Base-by-base conservation (phyloP, 2,329 filamentous ascomycete genomes). In the Didymella pomorum region DNA sequence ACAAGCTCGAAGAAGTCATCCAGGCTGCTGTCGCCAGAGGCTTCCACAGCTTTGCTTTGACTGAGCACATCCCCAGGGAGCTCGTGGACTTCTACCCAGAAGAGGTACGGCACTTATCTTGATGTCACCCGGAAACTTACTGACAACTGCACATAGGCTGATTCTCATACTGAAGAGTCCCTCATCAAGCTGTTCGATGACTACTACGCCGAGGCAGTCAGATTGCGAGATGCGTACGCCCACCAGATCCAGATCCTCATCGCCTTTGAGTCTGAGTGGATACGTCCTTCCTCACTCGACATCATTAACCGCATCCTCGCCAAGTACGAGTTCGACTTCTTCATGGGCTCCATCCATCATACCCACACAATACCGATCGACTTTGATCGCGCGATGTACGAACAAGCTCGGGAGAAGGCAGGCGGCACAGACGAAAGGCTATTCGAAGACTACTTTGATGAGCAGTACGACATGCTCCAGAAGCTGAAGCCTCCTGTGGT, bases 231-330 rank as follows among this genome's bases (percentile, higher is more conserved):
- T 3, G 85, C 84, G 64, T 97, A 97, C 79, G 82, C 85, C 6
- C 71, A 79, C 9, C 82, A 88, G 63, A 93, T 99, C 68, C 82
- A 88, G 54, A 83, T 99, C 64, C 83, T 97, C 42, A 87, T 99
- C 72, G 95, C 92, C 44, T 97, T 98, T 75, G 95, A 99, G 78
- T 86, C 87, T 52, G 95, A 99, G 75, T 99, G 92, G 88, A 95
- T 97, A 75, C 88, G 93, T 7, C 83, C 89, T 0, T 83, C 81
- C 3, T 86, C 85, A 3, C 86, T 88, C 67, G 77, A 76, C 0
- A 79, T 89, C 45, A 76, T 96, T 58, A 71, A 79, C 31, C 67
- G 76, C 11, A 83, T 92, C 3, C 79, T 89, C 21, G 72, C 82
- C 7, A 82, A 86, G 61, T 84, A 91, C 37, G 78, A 79, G 10